A percentile compares a stretch with the other conserved stretches of the same genome.
phyloP scores from a whole-genome alignment of 1,284 basidiomycete genomes.

The Boletellus deceptivus region DNA sequence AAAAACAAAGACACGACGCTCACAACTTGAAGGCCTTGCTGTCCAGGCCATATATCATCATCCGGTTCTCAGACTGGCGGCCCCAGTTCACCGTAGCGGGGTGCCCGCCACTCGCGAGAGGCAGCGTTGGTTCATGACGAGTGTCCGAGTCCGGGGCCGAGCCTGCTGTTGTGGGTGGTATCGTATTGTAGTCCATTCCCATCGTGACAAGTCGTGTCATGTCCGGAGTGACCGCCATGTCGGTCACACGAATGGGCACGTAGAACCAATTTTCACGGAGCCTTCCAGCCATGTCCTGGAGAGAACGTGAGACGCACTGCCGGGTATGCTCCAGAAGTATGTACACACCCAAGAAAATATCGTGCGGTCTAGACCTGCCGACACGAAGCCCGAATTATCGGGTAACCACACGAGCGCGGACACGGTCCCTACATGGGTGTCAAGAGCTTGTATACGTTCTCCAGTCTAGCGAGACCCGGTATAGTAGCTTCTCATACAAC shows the following conservation, averaged over 20 bases:
- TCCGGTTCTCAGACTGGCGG: conserved; percentile 53
- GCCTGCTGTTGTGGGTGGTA: conserved; percentile 31
- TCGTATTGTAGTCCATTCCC: conserved; percentile 57
- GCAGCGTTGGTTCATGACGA: conserved; percentile 38
- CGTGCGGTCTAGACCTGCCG: conserved; percentile 85
- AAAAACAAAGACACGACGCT: conserved; percentile 32
- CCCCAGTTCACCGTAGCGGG: conserved; percentile 35
- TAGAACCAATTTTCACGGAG: conserved; percentile 67
- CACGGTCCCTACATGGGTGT: conserved; percentile 80
- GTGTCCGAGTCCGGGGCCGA: conserved; percentile 23
- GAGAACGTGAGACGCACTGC: conserved; percentile 14
- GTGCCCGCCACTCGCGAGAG: conserved; percentile 38
- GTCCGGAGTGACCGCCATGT: conserved; percentile 87
- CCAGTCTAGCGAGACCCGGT: conserved; percentile 55
- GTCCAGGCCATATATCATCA: conserved; percentile 75
- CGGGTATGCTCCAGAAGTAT: conserved; percentile 5
- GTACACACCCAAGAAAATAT: conserved; percentile 83
- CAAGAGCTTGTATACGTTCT: conserved; percentile 58
- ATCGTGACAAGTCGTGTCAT: conserved; percentile 80
- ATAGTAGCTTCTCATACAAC: background rate
- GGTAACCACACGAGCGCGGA: conserved; percentile 87
- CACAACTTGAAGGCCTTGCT: conserved; percentile 64
- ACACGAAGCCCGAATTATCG: conserved; percentile 87
- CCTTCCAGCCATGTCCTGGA: conserved; percentile 72
- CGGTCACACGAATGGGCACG: conserved; percentile 81